These are phyloP conservation scores for Hypoxylon crocopeplum DNA, from an alignment of 495 filamentous ascomycete species.

Conservation along the genomic window DNA sequence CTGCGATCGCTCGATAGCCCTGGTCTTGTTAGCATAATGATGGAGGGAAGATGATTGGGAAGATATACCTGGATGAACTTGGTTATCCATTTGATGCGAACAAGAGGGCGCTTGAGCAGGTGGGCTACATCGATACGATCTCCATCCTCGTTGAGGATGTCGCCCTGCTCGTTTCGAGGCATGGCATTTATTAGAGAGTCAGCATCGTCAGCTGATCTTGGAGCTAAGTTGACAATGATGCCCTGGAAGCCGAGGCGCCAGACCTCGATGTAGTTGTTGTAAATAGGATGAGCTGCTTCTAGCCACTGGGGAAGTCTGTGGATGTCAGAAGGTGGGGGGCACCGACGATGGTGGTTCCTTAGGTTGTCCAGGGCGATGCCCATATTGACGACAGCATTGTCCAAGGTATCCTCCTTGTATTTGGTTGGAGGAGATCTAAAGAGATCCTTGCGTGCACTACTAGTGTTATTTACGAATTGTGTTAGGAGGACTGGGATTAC, in stretches of 20 bases:
- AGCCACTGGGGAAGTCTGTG: constrained; percentile 81
- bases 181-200: constrained; percentile 71
- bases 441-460: constrained; percentile 69
- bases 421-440: constrained; percentile 51
- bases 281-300: constrained; percentile 73
- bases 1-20: constrained; percentile 36
- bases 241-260: constrained; percentile 97
- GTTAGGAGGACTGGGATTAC: constrained; percentile 92
- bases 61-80: constrained; percentile 76
- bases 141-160: constrained; percentile 77
- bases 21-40: constrained; percentile 18
- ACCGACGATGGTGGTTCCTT: constrained; percentile 74
- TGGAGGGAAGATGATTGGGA: background rate
- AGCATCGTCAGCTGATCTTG: constrained; percentile 61
- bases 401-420: constrained; percentile 57
- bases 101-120: constrained; percentile 85
- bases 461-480: constrained; percentile 78
- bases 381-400: constrained; percentile 93
- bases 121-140: constrained; percentile 95
- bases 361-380: constrained; percentile 86
- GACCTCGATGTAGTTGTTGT: constrained; percentile 84
- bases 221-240: constrained; percentile 90
- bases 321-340: constrained; percentile 71
- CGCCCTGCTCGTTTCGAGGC: constrained; percentile 77
- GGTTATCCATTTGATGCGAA: constrained; percentile 84